Percentiles rank a stretch among this genome's conserved stretches.
phyloP scores from a whole-genome alignment of 1,284 basidiomycete genomes.

The Papiliotrema terrestris region DNA sequence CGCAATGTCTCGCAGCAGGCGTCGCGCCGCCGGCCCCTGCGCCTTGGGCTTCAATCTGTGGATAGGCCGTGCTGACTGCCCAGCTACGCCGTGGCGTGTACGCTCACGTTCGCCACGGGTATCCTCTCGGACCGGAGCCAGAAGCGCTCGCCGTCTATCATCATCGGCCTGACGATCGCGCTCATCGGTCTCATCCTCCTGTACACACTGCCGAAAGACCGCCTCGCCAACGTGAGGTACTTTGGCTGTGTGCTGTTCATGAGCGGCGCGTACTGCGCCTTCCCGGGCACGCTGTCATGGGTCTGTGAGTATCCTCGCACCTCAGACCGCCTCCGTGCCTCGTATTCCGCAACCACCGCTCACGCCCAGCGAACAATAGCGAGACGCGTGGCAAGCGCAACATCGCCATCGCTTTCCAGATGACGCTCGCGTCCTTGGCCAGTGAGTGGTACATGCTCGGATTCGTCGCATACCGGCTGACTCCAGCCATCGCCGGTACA shows the following conservation, averaged over 20 bases:
- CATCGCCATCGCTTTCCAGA: constrained; percentile 17
- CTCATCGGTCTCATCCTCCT: constrained; percentile 21
- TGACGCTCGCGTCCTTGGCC: constrained; percentile 13
- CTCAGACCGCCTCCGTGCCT: neutral
- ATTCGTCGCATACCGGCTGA: no score
- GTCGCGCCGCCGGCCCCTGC: no score
- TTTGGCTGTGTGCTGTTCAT: constrained; percentile 12
- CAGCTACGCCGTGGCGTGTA: constrained; percentile 10
- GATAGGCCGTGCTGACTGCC: no score
- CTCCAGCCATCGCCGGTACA: constrained; percentile 11
- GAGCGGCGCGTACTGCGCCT: neutral
- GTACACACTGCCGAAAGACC: constrained; percentile 20
- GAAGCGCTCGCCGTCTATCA: constrained; percentile 13
- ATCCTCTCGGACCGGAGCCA: constrained; percentile 13
- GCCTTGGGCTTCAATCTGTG: neutral
- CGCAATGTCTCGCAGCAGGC: no score
- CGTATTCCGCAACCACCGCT: neutral
- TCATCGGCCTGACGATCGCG: constrained; percentile 18
- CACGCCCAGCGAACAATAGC: constrained; percentile 12
- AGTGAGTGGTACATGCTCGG: no score
- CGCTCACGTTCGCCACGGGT: constrained; percentile 5
- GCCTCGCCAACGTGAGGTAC: constrained; percentile 16
- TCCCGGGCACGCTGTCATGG: constrained; percentile 12
- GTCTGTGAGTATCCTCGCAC: neutral
- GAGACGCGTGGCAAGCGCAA: constrained; percentile 18